Evolutionary conservation across 2,329 filamentous ascomycete species (phyloP), one percentile per base, ranked within the genome.

Genomic region (Cladobotryum protrusum): DNA sequence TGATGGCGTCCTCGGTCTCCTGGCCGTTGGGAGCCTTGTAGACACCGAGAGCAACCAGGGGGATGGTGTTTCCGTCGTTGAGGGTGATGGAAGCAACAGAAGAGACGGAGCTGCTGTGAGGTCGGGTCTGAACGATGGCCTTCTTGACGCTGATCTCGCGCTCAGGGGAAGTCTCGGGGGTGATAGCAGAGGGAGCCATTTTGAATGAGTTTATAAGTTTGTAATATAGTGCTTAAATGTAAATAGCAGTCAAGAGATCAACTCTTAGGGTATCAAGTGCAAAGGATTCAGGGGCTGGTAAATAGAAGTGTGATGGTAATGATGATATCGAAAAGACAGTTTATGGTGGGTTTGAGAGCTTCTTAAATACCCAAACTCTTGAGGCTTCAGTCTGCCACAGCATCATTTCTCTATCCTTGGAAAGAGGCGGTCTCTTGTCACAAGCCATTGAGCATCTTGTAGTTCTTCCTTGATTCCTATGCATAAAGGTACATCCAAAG

Each of bases 1-100:
- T 72, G 15, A 88, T 82, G 2, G 85, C 78, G 37, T 75, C 67
- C 40, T 73, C 72, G 8, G 83, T 83, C 64, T 87, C 83, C 46
- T 72, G 68, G 50, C 70, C 67, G 56, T 74, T 73, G 52, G 72
- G 64, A 32, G 66, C 66, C 57, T 74, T 72, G 69, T 74, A 75
- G 37, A 73, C 72, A 33, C 73, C 73, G 46, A 76, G 67, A 35
- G 72, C 73, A 24, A 76, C 61, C 48, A 72, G 56, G 41, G 86
- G 86, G 47, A 90, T 86, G 49, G 77, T 74, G 57, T 80, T 79
- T 53, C 85, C 85, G 70, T 90, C 84, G 61, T 86, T 87, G 53
- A 90, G 74, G 68, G 82, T 85, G 53, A 89, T 68, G 45, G 70
- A 65, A 20, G 55, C 57, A 35, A 59, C 53, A 4, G 51, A 53